Base-by-base conservation (phyloP, 1,284 basidiomycete species). In the Cutaneotrichosporon mucoides region DNA sequence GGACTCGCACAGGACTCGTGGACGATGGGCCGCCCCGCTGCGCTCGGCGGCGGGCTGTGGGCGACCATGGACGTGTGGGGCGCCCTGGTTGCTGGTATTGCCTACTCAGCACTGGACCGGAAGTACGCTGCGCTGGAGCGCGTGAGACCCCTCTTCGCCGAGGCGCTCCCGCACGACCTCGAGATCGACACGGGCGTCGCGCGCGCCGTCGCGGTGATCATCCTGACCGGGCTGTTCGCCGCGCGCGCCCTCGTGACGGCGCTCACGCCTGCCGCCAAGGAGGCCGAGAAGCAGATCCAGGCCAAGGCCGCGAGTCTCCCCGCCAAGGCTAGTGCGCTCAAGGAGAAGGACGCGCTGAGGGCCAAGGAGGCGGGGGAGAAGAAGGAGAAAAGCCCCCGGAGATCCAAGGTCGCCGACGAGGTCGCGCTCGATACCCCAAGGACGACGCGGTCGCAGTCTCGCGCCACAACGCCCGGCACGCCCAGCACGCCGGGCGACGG, bases 1-100 rank as follows among this genome's bases (percentile, higher is more conserved):
- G 68, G 73, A 1, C 48, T 75, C 24, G 51, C 60, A 40, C 58
- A 68, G 16, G 54, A 55, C 6, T 43, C 61, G 5, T 77, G 73
- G 73, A 55, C 55, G n/a, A 44, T 72, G 7, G 62, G 62, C 11
- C 57, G 57, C 11, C 76, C 76, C 1, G 43, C 57, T 0, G 45
- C 73, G 10, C 61, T 77, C 12, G 60, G 63, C 16, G 71, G 71
- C 11, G 70, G 72, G 4, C 11, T 65, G 1, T 50, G 68, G 16
- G 62, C 53, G 33, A 76, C 73, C 3, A 61, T 75, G 10, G 76
- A 77, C 54, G 60, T 73, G 3, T 75, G 72, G 72, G 68, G 62
- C 10, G 69, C 66, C 5, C 60, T 65, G 34, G 46, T 70, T 9
- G 62, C 59, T 5, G 64, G 61, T 0, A 8, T 71, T 1, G 43